A percentile compares a stretch with the other conserved stretches of the same genome.
Evolutionary conservation across 768 basidiomycete species (phyloP).

Genomic region (Mycena vitilis): DNA sequence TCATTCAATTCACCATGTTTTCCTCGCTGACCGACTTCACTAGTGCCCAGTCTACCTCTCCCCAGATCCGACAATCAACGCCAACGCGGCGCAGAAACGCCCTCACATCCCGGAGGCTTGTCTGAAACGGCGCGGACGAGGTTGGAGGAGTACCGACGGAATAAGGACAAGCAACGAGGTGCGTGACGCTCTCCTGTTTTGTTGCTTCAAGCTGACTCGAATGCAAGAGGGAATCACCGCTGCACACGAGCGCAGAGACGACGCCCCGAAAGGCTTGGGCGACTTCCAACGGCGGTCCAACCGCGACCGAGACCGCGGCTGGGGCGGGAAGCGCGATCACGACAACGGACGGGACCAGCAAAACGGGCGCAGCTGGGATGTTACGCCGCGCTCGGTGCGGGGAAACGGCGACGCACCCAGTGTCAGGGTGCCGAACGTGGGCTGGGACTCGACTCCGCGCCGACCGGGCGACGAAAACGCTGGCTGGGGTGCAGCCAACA

Average conservation of each 20-base stretch:
- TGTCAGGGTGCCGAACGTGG: slow-evolving; percentile 90
- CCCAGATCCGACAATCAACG: slow-evolving; percentile 65
- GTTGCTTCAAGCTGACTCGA: slow-evolving; percentile 17
- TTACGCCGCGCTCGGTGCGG: slow-evolving; percentile 71
- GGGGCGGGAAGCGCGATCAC: slow-evolving; percentile 56
- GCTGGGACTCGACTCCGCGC: slow-evolving; percentile 95
- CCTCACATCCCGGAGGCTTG: slow-evolving; percentile 91
- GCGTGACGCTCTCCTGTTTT: neutral
- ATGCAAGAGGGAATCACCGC: slow-evolving; percentile 78
- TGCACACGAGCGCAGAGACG: slow-evolving; percentile 62
- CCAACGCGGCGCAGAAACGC: slow-evolving; percentile 89
- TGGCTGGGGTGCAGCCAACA: slow-evolving; percentile 72
- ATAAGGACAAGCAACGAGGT: slow-evolving; percentile 79
- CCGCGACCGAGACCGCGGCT: slow-evolving; percentile 68
- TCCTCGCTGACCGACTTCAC: slow-evolving; percentile 27
- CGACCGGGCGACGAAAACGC: slow-evolving; percentile 61
- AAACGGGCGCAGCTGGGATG: slow-evolving; percentile 58
- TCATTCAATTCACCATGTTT: neutral
- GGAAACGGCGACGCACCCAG: slow-evolving; percentile 76
- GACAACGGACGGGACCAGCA: slow-evolving; percentile 44
- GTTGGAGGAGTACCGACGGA: slow-evolving; percentile 82
- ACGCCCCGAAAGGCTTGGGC: slow-evolving; percentile 83
- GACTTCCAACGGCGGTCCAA: slow-evolving; percentile 96
- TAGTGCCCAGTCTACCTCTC: slow-evolving; percentile 85
- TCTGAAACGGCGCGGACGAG: slow-evolving; percentile 77